Base-by-base conservation (phyloP, 495 filamentous ascomycete genomes). In the Xanthoparmelia taractica region DNA sequence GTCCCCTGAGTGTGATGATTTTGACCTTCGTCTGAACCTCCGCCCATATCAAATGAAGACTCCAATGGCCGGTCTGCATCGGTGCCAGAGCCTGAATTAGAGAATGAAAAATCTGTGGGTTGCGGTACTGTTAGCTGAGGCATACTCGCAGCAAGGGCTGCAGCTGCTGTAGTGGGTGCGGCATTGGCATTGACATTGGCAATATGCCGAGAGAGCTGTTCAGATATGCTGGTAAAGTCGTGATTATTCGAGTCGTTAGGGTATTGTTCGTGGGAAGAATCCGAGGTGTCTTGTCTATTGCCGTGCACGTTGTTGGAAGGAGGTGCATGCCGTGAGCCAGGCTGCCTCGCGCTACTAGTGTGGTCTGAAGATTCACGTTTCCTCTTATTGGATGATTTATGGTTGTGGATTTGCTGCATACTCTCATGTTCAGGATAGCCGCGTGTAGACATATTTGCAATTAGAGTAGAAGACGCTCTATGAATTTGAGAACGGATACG, bases 81-180 rank as follows among this genome's bases (percentile, higher is more conserved):
- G 31, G 71, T 72, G n/a, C 66, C 67, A 61, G 68, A 65, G 38
- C 73, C 70, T 70, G 70, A 68, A 60, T 69, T 69, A 61, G 80
- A 79, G 68, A 91, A 91, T 0, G 85, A 82, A 62, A 88, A 80
- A 65, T 89, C 86, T 1, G 87, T 91, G 6, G 84, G 75, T 68
- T 85, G 86, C 5, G 87, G 87, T 11, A 90, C 82, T 58, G 85
- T 88, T 68, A 91, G 81, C 23, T 82, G 81, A 25, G 84, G 84
- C 70, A 86, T 87, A 69, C 83, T 80, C 57, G 84, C 85, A 36
- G 85, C 77, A 34, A 87, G 82, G n/a, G 87, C 87, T 23, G 87
- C 86, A 29, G 86, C 85, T 36, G 87, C 87, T 57, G 82, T 87
- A n/a, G 76, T 75, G 59, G 68, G 73, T 5, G 85, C 82, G 52